Base-by-base conservation (phyloP, 371 early-diverging fungal species). In the Mucor lusitanicus region DNA sequence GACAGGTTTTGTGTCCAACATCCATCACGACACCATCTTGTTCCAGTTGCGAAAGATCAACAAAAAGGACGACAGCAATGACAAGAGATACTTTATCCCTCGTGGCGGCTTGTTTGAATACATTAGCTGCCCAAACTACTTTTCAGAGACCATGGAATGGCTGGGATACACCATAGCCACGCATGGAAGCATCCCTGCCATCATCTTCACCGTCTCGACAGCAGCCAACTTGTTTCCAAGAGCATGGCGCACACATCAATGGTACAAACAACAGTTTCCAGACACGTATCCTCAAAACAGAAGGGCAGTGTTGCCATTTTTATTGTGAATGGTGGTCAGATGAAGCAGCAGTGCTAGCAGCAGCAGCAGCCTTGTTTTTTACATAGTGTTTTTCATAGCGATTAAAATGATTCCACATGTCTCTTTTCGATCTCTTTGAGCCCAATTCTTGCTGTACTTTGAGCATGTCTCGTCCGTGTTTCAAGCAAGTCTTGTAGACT, bases 81-180 rank as follows among this genome's bases (percentile, higher is more conserved):
- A 13, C 39, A 67, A 30, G 66, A 55, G 30, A 11, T 90, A 91
- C 60, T 71, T 71, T 56, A 78, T 91, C 12, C 92, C 92, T 0
- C 32, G 64, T 15, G 88, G 87, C 33, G 85, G 83, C 0, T 65
- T 88, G 35, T 90, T 83, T 69, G 56, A 73, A 13, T 75, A 81
- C 21, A 75, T 91, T 27, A 84, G 88, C 35, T 88, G 90, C 65
- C 89, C 92, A 3, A 87, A 87, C 63, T 91, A 88, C 64, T 70
- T 91, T 23, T 77, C 85, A 56, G 92, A 91, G 61, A 33, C 74
- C 0, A 59, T 89, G 0, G 91, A 91, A 69, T 91, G 92, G 92
- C 61, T 62, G 1, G 92, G 92, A 1, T 90, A 68, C 73, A 83
- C 87, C 1, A 27, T 91, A 1, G 80, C 82, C 17, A 75, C 61